Conservation (phyloP, 768 basidiomycete genomes). For the Rhodotorula taiwanensis region DNA sequence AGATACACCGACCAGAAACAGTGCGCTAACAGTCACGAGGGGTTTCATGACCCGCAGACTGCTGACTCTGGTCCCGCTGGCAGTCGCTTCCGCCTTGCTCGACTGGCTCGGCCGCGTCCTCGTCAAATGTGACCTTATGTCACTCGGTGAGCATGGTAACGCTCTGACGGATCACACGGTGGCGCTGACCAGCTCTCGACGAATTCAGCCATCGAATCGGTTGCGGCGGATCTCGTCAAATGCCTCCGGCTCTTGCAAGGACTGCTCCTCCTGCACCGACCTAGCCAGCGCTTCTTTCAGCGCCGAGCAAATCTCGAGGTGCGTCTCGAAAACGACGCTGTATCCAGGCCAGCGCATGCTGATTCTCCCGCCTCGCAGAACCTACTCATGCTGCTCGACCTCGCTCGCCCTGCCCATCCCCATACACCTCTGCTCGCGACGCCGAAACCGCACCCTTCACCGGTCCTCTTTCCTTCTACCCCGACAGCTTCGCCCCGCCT, state of each 20-base stretch:
- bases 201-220: background rate
- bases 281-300: conserved; percentile 65
- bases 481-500: background rate
- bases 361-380: conserved; percentile 50
- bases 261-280: conserved; percentile 59
- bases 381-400: conserved; percentile 61
- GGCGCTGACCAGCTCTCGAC: background rate
- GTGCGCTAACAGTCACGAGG: background rate
- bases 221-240: conserved; percentile 6
- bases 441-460: conserved; percentile 15
- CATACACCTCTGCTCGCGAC: conserved; percentile 7
- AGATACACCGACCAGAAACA: conserved; percentile 18
- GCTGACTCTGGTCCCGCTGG: background rate
- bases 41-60: background rate
- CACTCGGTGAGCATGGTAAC: no score
- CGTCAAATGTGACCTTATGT: background rate
- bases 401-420: conserved; percentile 42
- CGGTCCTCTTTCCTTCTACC: conserved; percentile 21
- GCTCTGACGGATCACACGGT: background rate
- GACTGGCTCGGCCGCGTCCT: conserved; percentile 27
- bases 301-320: conserved; percentile 65
- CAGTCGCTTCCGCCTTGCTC: conserved; percentile 21
- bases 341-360: background rate
- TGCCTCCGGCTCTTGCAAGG: conserved; percentile 67
- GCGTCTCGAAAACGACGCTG: conserved; percentile 29